phyloP scores from a whole-genome alignment of 305 asterid species.

The Solanum hybrid region DNA sequence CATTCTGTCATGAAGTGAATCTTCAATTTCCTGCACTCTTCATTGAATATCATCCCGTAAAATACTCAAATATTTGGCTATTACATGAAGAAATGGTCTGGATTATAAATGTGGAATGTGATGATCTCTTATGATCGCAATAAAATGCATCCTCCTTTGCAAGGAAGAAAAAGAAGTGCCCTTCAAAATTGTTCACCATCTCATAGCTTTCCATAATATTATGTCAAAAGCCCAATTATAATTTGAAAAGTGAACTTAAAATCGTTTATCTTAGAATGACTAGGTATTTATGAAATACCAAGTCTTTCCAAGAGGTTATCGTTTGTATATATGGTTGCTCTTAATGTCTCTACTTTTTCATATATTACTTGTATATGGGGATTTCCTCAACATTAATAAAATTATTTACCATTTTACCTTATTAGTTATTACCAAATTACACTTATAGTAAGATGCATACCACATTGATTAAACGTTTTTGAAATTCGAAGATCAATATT shows the following conservation, averaged over 20 bases:
- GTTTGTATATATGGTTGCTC: not conserved
- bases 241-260: not conserved
- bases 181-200: not conserved
- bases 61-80: not conserved
- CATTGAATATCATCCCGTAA: not conserved
- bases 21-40: not conserved
- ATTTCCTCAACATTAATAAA: not conserved
- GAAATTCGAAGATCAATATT: no score
- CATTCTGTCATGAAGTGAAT: not conserved
- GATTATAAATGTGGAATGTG: not conserved
- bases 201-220: not conserved
- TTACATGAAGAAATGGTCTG: not conserved
- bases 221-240: not conserved
- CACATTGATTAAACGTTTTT: no score
- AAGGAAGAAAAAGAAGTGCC: not conserved
- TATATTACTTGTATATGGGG: not conserved
- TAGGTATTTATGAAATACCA: not conserved
- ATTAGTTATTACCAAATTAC: no score
- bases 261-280: not conserved
- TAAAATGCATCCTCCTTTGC: not conserved
- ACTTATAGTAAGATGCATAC: no score
- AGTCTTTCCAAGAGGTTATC: not conserved
- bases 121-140: not conserved
- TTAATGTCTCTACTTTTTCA: not conserved
- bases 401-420: not conserved